Percentiles rank a stretch among this genome's conserved stretches.
Conservation (phyloP, 2,329 filamentous ascomycete genomes). For the Colletotrichum caudatum region DNA sequence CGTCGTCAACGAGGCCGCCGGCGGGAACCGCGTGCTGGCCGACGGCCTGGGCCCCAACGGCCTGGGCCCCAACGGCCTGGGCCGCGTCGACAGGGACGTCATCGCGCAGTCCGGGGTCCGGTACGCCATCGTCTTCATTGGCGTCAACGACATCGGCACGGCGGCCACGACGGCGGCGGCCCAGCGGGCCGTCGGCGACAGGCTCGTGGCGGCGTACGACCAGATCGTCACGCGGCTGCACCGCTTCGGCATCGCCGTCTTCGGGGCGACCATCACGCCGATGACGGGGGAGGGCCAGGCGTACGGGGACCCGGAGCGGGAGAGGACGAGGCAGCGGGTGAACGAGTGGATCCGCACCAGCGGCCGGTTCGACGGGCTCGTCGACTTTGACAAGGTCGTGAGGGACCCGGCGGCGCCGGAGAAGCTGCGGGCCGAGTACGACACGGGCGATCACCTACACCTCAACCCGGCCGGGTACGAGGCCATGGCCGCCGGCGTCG, state of each 20-base stretch:
- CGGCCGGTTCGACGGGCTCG: constrained; percentile 68
- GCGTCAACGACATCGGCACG: constrained; percentile 73
- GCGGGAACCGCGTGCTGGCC: constrained; percentile 70
- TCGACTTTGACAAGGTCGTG: constrained; percentile 71
- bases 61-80: constrained; percentile 65
- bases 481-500: constrained; percentile 66
- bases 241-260: constrained; percentile 63
- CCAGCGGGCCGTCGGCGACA: constrained; percentile 60
- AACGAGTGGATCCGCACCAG: constrained; percentile 69
- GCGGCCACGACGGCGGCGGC: constrained; percentile 55
- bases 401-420: constrained; percentile 60
- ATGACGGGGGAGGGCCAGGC: constrained; percentile 59
- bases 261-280: constrained; percentile 67
- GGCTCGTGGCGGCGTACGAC: constrained; percentile 64
- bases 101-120: constrained; percentile 65
- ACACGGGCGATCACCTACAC: constrained; percentile 73
- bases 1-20: constrained; percentile 71
- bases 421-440: constrained; percentile 57
- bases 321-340: constrained; percentile 65
- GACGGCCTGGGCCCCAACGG: constrained; percentile 71
- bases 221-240: constrained; percentile 68
- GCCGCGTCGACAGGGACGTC: constrained; percentile 70
- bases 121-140: constrained; percentile 71
- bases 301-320: constrained; percentile 64
- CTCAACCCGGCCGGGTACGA: constrained; percentile 67